Percentiles rank a stretch among this genome's conserved stretches.
These are phyloP conservation scores for Ogataea pilisensis DNA, from an alignment of 805 yeast genomes.

Conservation along the genomic window DNA sequence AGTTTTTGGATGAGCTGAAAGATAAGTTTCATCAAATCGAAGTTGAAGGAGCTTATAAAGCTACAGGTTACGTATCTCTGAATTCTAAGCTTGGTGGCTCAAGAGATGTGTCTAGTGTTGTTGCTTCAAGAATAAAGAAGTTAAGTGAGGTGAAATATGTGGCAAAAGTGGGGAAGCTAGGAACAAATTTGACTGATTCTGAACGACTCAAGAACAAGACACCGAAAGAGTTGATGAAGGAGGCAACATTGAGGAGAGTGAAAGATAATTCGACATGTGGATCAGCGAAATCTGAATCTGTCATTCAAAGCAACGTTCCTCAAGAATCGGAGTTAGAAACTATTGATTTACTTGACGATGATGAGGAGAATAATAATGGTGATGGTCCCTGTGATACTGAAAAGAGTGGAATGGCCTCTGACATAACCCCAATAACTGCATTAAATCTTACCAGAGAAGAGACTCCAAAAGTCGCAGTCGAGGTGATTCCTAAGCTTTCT, in stretches of 20 bases:
- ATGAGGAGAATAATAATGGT: background rate
- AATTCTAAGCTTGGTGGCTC: slow-evolving; percentile 42
- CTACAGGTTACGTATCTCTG: slow-evolving; percentile 47
- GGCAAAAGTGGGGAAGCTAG: slow-evolving; percentile 36
- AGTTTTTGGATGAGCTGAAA: slow-evolving; percentile 56
- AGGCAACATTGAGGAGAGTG: slow-evolving; percentile 61
- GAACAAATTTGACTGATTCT: slow-evolving; percentile 15
- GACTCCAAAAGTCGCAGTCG: too few relatives aligned
- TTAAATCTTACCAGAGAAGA: too few relatives aligned
- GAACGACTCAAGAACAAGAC: slow-evolving; percentile 4
- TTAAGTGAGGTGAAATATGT: slow-evolving; percentile 37
- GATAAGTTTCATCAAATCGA: slow-evolving; percentile 44
- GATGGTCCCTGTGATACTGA: background rate
- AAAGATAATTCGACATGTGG: slow-evolving; percentile 50
- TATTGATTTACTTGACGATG: slow-evolving; percentile 22
- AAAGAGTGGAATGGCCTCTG: background rate
- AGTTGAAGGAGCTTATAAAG: slow-evolving; percentile 37
- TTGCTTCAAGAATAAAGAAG: slow-evolving; percentile 40
- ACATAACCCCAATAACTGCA: too few relatives aligned
- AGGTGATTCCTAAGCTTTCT: too few relatives aligned
- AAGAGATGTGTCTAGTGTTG: slow-evolving; percentile 14
- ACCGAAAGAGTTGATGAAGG: slow-evolving; percentile 43
- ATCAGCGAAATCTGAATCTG: slow-evolving; percentile 18
- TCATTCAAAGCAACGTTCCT: slow-evolving; percentile 34
- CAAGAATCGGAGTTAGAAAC: slow-evolving; percentile 42